Conservation (phyloP, 306 rosid species). For the Trifolium repens region DNA sequence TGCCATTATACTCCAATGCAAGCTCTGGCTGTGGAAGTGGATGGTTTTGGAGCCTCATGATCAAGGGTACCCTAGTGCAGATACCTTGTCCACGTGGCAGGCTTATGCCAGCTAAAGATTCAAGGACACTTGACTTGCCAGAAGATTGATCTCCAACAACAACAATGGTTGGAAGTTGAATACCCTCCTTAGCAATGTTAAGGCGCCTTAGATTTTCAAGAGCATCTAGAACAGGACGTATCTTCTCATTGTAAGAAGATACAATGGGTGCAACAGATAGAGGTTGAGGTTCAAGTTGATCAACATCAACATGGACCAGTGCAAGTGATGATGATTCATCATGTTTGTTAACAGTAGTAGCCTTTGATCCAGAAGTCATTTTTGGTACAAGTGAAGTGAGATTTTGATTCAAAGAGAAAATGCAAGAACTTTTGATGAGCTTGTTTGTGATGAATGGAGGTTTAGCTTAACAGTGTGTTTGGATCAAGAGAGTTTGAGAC, state of each 20-base stretch:
- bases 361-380: conserved; percentile 1
- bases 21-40: conserved; percentile 42
- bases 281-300: neutral
- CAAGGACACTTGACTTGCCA: conserved; percentile 54
- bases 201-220: conserved; percentile 49
- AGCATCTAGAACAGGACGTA: conserved; percentile 52
- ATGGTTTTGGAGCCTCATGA: conserved; percentile 58
- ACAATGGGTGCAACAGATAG: conserved; percentile 43
- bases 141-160: conserved; percentile 59
- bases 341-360: neutral
- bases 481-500: too few relatives aligned
- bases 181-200: conserved; percentile 51
- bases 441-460: too few relatives aligned
- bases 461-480: too few relatives aligned
- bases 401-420: too few relatives aligned
- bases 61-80: conserved; percentile 50
- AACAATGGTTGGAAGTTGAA: conserved; percentile 56
- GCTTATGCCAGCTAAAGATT: conserved; percentile 54
- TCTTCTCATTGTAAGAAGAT: conserved; percentile 46
- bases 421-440: too few relatives aligned
- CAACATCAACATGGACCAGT: neutral
- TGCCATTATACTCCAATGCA: conserved; percentile 42
- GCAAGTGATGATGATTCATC: neutral
- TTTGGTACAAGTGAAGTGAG: neutral
- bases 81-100: conserved; percentile 67